Conservation (phyloP, 2,329 filamentous ascomycete species). For the Biscogniauxia mediterranea region DNA sequence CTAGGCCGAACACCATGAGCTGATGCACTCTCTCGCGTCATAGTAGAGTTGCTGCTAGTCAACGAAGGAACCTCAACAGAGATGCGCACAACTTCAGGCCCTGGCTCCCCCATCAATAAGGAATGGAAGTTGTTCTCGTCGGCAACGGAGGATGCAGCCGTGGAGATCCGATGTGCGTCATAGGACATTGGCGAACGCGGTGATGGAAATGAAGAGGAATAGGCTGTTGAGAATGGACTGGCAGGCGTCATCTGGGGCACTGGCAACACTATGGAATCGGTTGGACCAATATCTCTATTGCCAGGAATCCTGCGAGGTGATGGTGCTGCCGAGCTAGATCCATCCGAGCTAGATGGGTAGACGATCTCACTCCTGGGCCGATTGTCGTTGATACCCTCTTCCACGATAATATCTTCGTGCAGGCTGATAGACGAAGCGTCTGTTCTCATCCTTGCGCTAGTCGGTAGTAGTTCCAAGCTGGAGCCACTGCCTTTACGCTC, state of each 20-base stretch:
- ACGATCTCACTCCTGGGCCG: conserved; percentile 40
- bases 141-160: conserved; percentile 69
- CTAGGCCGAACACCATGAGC: conserved; percentile 35
- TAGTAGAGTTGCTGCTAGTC: conserved; percentile 75
- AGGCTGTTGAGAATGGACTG: conserved; percentile 64
- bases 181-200: conserved; percentile 68
- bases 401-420: conserved; percentile 50
- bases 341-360: conserved; percentile 34
- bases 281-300: conserved; percentile 47
- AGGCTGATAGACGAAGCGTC: conserved; percentile 50
- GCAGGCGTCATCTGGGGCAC: conserved; percentile 47
- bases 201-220: conserved; percentile 66
- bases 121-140: conserved; percentile 72
- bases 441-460: conserved; percentile 42
- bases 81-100: conserved; percentile 65
- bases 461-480: conserved; percentile 40
- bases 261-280: conserved; percentile 49
- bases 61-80: conserved; percentile 72
- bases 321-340: conserved; percentile 42
- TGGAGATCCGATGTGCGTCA: conserved; percentile 71
- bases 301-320: conserved; percentile 44
- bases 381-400: conserved; percentile 42
- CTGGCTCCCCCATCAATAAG: conserved; percentile 69
- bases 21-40: conserved; percentile 65
- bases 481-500: conserved; percentile 47